Conservation (phyloP, 2,329 filamentous ascomycete species). For the Paracoccidioides brasiliensis region DNA sequence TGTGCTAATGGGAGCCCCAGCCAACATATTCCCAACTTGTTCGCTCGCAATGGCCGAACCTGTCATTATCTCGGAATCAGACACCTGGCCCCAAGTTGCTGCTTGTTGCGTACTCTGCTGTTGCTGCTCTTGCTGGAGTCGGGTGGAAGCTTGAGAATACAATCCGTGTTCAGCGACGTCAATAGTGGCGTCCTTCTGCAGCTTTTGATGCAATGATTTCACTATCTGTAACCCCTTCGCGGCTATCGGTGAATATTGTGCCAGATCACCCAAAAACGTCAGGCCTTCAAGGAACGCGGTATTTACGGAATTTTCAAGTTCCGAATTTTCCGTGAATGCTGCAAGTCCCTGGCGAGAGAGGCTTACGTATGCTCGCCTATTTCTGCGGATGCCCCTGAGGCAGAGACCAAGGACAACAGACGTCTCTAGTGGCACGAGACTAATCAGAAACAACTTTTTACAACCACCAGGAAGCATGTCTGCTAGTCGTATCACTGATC, state of each 20-base stretch:
- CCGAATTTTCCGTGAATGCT: not conserved
- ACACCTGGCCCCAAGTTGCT: not conserved
- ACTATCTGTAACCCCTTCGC: not conserved
- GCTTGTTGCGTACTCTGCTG: not conserved
- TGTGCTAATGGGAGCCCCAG: not conserved
- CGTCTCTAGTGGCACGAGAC: not conserved
- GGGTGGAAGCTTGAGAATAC: not conserved
- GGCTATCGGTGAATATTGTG: not conserved
- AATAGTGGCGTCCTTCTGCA: not conserved
- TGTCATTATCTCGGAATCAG: not conserved
- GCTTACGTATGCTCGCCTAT: not conserved
- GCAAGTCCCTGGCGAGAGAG: not conserved
- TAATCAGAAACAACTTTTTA: not conserved
- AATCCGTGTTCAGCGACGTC: not conserved
- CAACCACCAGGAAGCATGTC: not conserved
- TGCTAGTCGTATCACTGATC: not conserved
- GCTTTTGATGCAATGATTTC: not conserved
- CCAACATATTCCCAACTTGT: not conserved
- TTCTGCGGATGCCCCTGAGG: not conserved
- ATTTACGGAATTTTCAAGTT: not conserved
- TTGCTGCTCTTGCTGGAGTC: not conserved
- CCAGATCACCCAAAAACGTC: not conserved
- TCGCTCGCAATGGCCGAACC: not conserved
- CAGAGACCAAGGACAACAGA: not conserved
- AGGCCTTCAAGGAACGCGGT: not conserved